These are phyloP conservation scores for Cylindrodendrum hubeiense DNA, from an alignment of 2,329 filamentous ascomycete species.

Conservation along the genomic window DNA sequence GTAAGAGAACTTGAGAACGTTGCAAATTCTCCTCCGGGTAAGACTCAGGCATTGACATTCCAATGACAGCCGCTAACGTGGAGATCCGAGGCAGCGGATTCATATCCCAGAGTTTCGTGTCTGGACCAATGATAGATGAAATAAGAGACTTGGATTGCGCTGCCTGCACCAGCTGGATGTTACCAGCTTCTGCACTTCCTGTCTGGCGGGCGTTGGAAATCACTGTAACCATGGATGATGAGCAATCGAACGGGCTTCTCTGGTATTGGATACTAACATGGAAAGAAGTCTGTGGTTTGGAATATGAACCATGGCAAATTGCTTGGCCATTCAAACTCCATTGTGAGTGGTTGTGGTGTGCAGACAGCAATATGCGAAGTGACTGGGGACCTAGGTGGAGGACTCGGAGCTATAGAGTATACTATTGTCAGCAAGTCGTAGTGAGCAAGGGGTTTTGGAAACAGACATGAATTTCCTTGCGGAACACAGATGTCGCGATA, in stretches of 20 bases:
- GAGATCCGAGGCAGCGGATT: background rate
- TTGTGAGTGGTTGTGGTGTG: background rate
- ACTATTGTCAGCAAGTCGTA: too few species aligned
- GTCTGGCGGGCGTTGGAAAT: background rate
- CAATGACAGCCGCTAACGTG: background rate
- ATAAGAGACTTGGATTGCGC: background rate
- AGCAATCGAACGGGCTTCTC: background rate
- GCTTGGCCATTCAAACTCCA: slow-evolving; percentile 10
- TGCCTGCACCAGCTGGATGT: background rate
- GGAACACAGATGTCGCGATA: background rate
- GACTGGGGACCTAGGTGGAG: background rate
- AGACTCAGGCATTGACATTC: slow-evolving; percentile 9
- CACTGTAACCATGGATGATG: background rate
- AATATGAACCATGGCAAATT: slow-evolving; percentile 21
- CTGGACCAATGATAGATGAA: background rate
- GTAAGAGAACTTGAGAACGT: background rate
- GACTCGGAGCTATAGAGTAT: background rate
- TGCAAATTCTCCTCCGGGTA: slow-evolving; percentile 7
- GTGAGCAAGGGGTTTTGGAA: too few species aligned
- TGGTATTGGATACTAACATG: background rate
- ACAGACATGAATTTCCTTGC: background rate
- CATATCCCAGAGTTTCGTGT: background rate
- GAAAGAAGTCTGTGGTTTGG: background rate
- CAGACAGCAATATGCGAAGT: background rate
- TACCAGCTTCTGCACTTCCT: background rate